Percentiles rank a stretch among this genome's conserved stretches.
Conservation (phyloP, 176 grass and related monocot species). For the Rhipidocladum racemiflorum region DNA sequence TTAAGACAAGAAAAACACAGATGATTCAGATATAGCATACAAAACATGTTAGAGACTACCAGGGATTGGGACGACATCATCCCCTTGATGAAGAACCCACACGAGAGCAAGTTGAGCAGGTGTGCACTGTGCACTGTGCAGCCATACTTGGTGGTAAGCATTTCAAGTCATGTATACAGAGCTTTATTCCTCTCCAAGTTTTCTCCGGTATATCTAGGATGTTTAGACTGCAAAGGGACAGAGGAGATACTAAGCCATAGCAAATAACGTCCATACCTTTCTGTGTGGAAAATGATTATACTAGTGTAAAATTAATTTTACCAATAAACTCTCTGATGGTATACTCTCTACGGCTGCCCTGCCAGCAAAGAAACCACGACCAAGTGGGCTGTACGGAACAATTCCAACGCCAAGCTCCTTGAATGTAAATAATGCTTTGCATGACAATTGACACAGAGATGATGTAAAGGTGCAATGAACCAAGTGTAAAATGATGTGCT, state of each 20-base stretch:
- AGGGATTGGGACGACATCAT: constrained; percentile 69
- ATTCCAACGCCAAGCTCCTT: constrained; percentile 87
- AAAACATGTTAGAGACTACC: constrained; percentile 40
- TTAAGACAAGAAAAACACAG: background rate
- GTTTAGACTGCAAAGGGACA: constrained; percentile 57
- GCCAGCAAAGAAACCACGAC: constrained; percentile 83
- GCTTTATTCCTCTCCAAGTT: constrained; percentile 79
- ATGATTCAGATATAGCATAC: background rate
- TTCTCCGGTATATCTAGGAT: constrained; percentile 60
- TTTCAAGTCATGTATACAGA: constrained; percentile 57
- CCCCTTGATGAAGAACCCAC: constrained; percentile 72
- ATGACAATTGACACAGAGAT: constrained; percentile 5
- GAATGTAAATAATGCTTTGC: constrained; percentile 28
- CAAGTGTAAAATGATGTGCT: constrained; percentile 5
- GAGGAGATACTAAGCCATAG: no score
- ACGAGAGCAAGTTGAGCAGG: constrained; percentile 69
- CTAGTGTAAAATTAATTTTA: no score
- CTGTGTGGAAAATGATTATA: no score
- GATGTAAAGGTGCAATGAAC: background rate
- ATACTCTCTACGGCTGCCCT: no score
- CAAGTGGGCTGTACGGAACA: constrained; percentile 30
- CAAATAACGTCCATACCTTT: no score
- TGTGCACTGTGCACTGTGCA: no score
- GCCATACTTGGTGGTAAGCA: constrained; percentile 45
- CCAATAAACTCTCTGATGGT: no score